Evolutionary conservation across 164 flowering plant genomes (phyloP), one percentile per base, ranked within the genome.

Genomic region (Hamamelis virginiana): DNA sequence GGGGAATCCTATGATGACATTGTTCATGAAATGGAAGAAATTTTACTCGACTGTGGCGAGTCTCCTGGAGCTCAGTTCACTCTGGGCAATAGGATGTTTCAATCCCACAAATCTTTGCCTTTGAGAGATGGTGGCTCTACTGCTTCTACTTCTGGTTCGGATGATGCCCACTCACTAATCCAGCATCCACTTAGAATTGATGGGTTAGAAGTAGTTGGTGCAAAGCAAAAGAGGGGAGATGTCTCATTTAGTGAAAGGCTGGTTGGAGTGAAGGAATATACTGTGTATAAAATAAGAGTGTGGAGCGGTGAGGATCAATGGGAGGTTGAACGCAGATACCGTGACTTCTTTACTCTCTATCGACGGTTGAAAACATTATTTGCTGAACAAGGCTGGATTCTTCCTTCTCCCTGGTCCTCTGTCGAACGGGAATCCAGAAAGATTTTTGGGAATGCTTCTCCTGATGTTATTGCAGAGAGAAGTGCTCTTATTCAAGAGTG

Each of bases 1-100:
- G 80, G 78, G 71, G 88, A 82, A 63, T 84, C 83, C 59, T 84
- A 82, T 75, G 92, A 89, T 80, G 97, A 94, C 51, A 22, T 95
- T 76, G 97, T 95, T 55, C 84, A 83, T 76, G 98, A 95, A 28
- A 92, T 95, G 98, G 97, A 95, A 81, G 94, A 88, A 65, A 89
- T 95, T 70, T 81, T 95, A 78, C 91, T 95, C 1, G 93, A 89
- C 43, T 84, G 87, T 47, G 72, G 59, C 19, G 91, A 81, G 45
- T 81, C 92, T 73, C 85, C 81, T 60, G 80, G 83, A 23, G 59
- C 81, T 61, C 82, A 80, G 69, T 76, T 83, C 33, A 23, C 77
- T 70, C 78, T 80, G 33, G 70, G 80, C 50, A 77, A 71, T 59
- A 73, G 27, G 48, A 53, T 59, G 25, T 74, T 73, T 56, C 80